Base-by-base conservation (phyloP, 2,329 filamentous ascomycete species). In the Stylonectria norvegica region DNA sequence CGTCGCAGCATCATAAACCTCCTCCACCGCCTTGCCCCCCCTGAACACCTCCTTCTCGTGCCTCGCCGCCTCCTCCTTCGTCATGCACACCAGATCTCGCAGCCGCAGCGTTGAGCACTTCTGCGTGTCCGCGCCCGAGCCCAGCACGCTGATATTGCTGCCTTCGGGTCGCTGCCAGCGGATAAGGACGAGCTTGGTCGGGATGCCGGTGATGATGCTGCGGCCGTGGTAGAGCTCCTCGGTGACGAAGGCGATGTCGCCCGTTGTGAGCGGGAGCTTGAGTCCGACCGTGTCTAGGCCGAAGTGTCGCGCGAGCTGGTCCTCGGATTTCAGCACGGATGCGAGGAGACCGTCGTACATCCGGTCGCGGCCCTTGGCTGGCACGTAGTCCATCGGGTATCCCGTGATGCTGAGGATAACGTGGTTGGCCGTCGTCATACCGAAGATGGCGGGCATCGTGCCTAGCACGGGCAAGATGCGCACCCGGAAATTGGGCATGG, bases 381-480 rank as follows among this genome's bases (percentile, higher is more conserved):
- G 80, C 0, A 88, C 69, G 60, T 93, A 95, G 48, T 95, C 89
- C 34, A 85, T 78, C 0, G 93, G 93, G 57, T 98, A 98, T 6
- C 83, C 86, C 5, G 76, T 71, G 33, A 97, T 78, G 42, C 81
- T 79, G 40, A 95, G 76, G 50, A 98, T 91, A 44, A 97, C 81
- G 60, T 97, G 89, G 65, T 97, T 98, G 4, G 93, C 93, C 7
- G 87, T 80, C 0, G 85, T 86, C 40, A 96, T 86, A 7, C 93
- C 93, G 62, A 98, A 98, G 1, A 97, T 84, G 3, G 93, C 91
- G 0, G 93, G 93, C 90, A 98, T 96, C 0, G 93, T 98, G 1
- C 93, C 93, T 3, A 98, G 70, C 0, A 98, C 93, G 0, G 93
- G 93, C 7, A 98, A 67, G 42, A 98, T 98, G n/a, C 93, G 78